phyloP scores from a whole-genome alignment of 371 early-diverging fungal genomes.

The Cokeromyces recurvatus region DNA sequence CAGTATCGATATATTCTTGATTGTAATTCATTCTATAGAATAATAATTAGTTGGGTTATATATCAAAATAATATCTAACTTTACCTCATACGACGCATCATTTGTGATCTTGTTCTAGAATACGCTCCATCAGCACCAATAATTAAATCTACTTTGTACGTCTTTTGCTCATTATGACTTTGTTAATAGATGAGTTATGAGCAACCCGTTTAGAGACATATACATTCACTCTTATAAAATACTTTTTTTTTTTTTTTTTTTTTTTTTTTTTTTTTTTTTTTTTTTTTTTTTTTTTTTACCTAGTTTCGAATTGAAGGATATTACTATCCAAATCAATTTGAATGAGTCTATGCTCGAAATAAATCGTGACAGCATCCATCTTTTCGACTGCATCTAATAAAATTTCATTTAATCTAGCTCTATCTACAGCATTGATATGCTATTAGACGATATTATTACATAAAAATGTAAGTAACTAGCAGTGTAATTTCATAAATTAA shows the following conservation, averaged over 20 bases:
- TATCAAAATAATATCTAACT: not conserved
- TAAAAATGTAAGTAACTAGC: no score
- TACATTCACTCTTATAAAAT: no score
- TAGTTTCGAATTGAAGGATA: conserved; percentile 31
- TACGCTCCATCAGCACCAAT: conserved; percentile 96
- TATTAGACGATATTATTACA: no score
- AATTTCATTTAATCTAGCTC: conserved; percentile 76
- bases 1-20: conserved; percentile 88
- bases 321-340: conserved; percentile 63
- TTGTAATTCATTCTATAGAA: conserved; percentile 68
- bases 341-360: conserved; percentile 63
- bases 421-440: conserved; percentile 93
- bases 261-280: no score
- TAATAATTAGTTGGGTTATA: not conserved
- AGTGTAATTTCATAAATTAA: no score
- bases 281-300: no score
- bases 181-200: not conserved
- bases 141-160: conserved; percentile 66
- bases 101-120: conserved; percentile 71
- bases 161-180: conserved; percentile 5
- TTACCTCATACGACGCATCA: conserved; percentile 70
- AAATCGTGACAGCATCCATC: conserved; percentile 57
- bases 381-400: conserved; percentile 70
- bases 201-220: no score
- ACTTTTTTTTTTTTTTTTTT: no score